A percentile compares a stretch with the other conserved stretches of the same genome.
These are phyloP conservation scores for Coniochaeta sp. DNA, from an alignment of 2,329 filamentous ascomycete species.

Conservation along the genomic window DNA sequence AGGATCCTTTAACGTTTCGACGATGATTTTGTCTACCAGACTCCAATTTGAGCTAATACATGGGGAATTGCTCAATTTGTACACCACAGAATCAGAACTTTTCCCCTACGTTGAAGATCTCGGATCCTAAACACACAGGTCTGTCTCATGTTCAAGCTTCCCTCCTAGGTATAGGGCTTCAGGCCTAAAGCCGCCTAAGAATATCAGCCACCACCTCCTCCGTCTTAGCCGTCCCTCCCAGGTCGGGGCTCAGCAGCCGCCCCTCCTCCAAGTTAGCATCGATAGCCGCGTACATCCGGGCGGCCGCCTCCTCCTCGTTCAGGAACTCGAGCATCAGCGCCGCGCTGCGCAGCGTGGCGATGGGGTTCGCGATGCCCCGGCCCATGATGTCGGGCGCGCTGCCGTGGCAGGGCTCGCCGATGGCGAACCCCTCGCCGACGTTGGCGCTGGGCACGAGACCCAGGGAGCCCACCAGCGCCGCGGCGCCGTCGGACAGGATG, in stretches of 20 bases:
- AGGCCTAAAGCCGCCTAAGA: constrained; percentile 63
- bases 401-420: constrained; percentile 96
- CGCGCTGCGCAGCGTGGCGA: constrained; percentile 85
- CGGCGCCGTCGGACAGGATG: constrained; percentile 90
- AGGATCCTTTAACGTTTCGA: too few relatives aligned
- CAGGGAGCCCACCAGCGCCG: constrained; percentile 83
- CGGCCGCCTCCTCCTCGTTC: constrained; percentile 77
- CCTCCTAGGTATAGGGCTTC: not conserved
- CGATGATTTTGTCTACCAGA: not conserved
- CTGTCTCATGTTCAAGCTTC: not conserved
- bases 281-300: constrained; percentile 81
- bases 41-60: not conserved
- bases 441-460: constrained; percentile 93
- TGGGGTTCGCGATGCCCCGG: constrained; percentile 87
- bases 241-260: constrained; percentile 72
- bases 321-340: constrained; percentile 97
- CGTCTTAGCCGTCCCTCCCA: constrained; percentile 79
- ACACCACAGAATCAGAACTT: not conserved
- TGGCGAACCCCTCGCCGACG: constrained; percentile 88
- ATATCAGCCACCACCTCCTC: constrained; percentile 81
- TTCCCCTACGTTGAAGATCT: not conserved
- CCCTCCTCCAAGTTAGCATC: constrained; percentile 82
- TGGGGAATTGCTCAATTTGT: not conserved
- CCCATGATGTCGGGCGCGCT: constrained; percentile 95
- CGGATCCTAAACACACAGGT: not conserved